Evolutionary conservation across 176 grass and related monocot genomes (phyloP), one percentile per base, ranked within the genome.

Genomic region (Olyra latifolia): DNA sequence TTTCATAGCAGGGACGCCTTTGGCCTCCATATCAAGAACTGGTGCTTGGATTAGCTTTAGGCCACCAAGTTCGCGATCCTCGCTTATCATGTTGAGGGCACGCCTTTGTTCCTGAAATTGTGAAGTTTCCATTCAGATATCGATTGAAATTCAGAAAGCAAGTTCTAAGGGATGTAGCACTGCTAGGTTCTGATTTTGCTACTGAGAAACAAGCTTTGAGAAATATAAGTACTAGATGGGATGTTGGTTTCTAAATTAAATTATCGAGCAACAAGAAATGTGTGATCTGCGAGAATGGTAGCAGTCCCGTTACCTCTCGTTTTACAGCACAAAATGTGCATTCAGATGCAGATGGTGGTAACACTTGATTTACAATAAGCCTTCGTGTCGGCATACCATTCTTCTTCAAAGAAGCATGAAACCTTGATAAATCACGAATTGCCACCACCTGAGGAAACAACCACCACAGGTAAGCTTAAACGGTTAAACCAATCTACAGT

Each of bases 101-200:
- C 77, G 66, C 45, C 30, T 72, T 87, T 93, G 69, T 87, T 93
- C 87, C 91, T 93, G 87, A 69, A 82, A 87, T 62, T 61, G 35
- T 4, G 15, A 63, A 35, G 10, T 20, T 20, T 52, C n/a, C 16
- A 20, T 29, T 79, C 35, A 46, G 66, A 72, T 62, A 79, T 13
- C 15, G 28, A 62, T 43, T 28, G 2, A 7, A 74, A 66, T 64
- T 80, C 50, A 49, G 7, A 80, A 80, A 19, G 49, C 39, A 6
- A 12, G 29, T 52, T 49, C 30, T 53, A 50, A 42, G 29, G 29
- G 29, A 28, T 48, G 15, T 40, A 50, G 44, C 27, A 12, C 24
- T 38, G 20, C 17, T 66, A 79, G 24, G 30, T 12, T 66, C 22
- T 6, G 32, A 52, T 50, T 79, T 30, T 41, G 65, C 4, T 4